Base-by-base conservation (phyloP, 2,329 filamentous ascomycete species). In the Botrytis elliptica region DNA sequence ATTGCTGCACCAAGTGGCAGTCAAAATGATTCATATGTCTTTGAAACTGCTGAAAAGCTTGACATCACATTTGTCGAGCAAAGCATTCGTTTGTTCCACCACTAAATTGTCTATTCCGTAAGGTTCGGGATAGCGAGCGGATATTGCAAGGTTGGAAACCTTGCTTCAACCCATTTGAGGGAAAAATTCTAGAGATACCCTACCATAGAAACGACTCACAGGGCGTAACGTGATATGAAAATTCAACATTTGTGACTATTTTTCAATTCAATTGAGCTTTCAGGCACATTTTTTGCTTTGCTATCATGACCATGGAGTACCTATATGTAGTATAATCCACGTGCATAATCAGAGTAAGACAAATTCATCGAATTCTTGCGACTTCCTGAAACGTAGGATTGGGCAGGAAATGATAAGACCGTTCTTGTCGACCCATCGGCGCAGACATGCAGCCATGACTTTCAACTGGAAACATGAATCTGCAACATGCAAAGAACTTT, bases 1-100 rank as follows among this genome's bases (percentile, higher is more conserved):
- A 93, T 98, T 80, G 95, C 96, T 72, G 95, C 95, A 57, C 96
- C 96, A 16, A 92, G 90, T 69, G 96, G 96, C 74, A 97, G 92
- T 83, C 93, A 96, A 84, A 96, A 96, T 82, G 93, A 96, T 82
- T 84, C 86, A 74, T 88, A 91, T 68, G 93, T 96, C 64, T 93
- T 97, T 79, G 91, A 94, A 82, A 97, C 95, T 18, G 94, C 95
- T 8, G 94, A 97, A 86, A 94, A 95, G 86, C 86, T 97, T 77
- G 93, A 92, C 72, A 97, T 98, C 80, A 94, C 92, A 63, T 98
- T 98, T 84, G 92, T 98, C 55, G 94, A 99, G 88, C 96, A 99
- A 87, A 94, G 92, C 82, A 92, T 93, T 74, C 90, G 96, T 79
- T 88, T 98, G 77, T 98, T 98, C 91, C 95, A 98, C 84, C 95